A percentile compares a stretch with the other conserved stretches of the same genome.
These are phyloP conservation scores for Amphicarpaea edgeworthii DNA, from an alignment of 306 rosid species.

Conservation along the genomic window DNA sequence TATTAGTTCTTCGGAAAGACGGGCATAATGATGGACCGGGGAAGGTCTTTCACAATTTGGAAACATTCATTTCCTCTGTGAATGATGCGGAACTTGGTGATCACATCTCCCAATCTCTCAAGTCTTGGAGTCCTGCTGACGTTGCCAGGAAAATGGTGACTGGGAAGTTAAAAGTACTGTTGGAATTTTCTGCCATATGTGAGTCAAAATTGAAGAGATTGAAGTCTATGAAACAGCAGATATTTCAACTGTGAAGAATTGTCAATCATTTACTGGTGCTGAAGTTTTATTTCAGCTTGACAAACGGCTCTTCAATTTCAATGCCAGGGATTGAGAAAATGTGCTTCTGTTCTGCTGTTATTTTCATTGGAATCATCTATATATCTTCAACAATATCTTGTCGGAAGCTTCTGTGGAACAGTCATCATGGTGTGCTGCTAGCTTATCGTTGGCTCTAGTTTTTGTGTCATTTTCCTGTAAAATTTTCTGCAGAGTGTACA, in stretches of 20 bases:
- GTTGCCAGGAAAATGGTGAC: slow-evolving; percentile 74
- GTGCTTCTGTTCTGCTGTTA: slow-evolving; percentile 24
- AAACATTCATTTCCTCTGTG: slow-evolving; percentile 56
- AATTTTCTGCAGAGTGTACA: slow-evolving; percentile 45
- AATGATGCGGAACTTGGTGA: slow-evolving; percentile 65
- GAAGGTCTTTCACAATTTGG: slow-evolving; percentile 61
- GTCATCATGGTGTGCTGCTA: slow-evolving; percentile 13
- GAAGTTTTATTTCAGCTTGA: slow-evolving; percentile 29
- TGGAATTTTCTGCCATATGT: slow-evolving; percentile 69
- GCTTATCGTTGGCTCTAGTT: slow-evolving; percentile 32
- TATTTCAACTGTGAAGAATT: slow-evolving; percentile 66
- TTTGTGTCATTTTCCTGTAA: slow-evolving; percentile 39
- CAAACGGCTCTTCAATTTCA: slow-evolving; percentile 28
- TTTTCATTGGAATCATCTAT: slow-evolving; percentile 1
- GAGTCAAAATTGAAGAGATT: slow-evolving; percentile 68
- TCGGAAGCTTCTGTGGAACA: slow-evolving; percentile 31
- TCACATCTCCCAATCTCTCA: slow-evolving; percentile 64
- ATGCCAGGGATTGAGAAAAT: slow-evolving; percentile 30
- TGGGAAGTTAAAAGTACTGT: slow-evolving; percentile 66
- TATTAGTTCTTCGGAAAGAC: slow-evolving; percentile 54
- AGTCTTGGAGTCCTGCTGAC: slow-evolving; percentile 79
- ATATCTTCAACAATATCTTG: neutral
- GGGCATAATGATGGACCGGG: slow-evolving; percentile 79
- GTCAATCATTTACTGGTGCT: slow-evolving; percentile 12
- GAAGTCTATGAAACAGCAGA: slow-evolving; percentile 69